phyloP scores from a whole-genome alignment of 495 filamentous ascomycete genomes.

The Talaromyces nanjingensis region DNA sequence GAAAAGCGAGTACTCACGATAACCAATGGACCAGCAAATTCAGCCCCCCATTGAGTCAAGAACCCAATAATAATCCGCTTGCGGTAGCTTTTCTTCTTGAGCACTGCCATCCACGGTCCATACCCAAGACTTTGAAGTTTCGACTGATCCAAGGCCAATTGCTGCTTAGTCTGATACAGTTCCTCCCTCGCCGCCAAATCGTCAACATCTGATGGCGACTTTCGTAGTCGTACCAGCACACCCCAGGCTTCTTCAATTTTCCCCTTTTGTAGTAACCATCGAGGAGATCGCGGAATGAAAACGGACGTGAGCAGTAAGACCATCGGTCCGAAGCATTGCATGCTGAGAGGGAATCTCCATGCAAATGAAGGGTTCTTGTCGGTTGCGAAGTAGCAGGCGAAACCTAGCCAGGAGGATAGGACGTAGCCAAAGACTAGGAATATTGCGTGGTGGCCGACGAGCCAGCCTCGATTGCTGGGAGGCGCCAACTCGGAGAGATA shows the following conservation, averaged over 20 bases:
- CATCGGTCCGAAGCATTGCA: slow-evolving; percentile 34
- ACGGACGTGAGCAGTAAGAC: slow-evolving; percentile 30
- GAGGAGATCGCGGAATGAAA: slow-evolving; percentile 36
- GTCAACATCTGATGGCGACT: slow-evolving; percentile 17
- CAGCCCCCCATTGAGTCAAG: slow-evolving; percentile 31
- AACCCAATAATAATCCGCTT: slow-evolving; percentile 37
- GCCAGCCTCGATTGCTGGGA: slow-evolving; percentile 28
- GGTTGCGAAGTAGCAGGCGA: slow-evolving; percentile 34
- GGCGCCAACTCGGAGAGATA: slow-evolving; percentile 33
- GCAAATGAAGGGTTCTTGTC: slow-evolving; percentile 26
- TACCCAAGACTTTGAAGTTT: slow-evolving; percentile 18
- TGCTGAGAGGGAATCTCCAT: slow-evolving; percentile 40
- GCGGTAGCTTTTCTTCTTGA: slow-evolving; percentile 35
- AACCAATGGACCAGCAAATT: slow-evolving; percentile 32
- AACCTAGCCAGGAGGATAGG: slow-evolving; percentile 37
- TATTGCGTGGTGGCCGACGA: slow-evolving; percentile 32
- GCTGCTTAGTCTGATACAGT: slow-evolving; percentile 32
- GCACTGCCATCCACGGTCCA: slow-evolving; percentile 27
- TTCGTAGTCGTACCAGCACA: slow-evolving; percentile 28
- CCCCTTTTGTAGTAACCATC: slow-evolving; percentile 38
- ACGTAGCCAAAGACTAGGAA: slow-evolving; percentile 38
- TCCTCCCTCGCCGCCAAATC: slow-evolving; percentile 17
- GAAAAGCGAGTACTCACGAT: slow-evolving; percentile 18
- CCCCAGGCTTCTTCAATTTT: slow-evolving; percentile 28
- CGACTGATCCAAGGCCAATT: slow-evolving; percentile 29